Percentiles rank a stretch among this genome's conserved stretches.
Conservation (phyloP, 441 rosid species). For the Lepidium campestre region DNA sequence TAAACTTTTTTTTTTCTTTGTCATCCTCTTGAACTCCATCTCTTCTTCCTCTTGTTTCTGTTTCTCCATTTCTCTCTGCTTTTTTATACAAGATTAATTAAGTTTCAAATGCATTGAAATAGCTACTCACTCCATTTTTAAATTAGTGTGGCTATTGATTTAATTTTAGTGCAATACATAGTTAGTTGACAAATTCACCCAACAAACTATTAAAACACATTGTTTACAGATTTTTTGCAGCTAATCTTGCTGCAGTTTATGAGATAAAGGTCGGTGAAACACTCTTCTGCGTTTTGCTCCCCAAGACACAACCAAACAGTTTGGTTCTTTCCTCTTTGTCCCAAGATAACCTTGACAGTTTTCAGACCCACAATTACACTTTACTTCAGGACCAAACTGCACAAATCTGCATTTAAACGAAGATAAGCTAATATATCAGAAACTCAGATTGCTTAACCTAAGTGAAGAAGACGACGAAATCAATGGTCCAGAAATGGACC, state of each 20-base stretch:
- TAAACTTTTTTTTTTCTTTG: too few relatives aligned
- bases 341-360: constrained; percentile 85
- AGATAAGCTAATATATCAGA: not conserved
- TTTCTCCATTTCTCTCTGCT: too few relatives aligned
- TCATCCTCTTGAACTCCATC: too few relatives aligned
- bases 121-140: too few relatives aligned
- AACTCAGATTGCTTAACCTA: not conserved
- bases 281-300: constrained; percentile 81
- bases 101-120: too few relatives aligned
- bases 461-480: not conserved
- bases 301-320: constrained; percentile 52
- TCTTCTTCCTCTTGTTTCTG: too few relatives aligned
- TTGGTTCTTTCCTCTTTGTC: constrained; percentile 54
- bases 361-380: constrained; percentile 69
- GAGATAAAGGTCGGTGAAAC: constrained; percentile 2
- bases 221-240: not conserved
- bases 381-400: constrained; percentile 88
- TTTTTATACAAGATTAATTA: too few relatives aligned
- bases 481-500: constrained; percentile 33
- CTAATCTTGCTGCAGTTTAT: constrained; percentile 10
- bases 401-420: constrained; percentile 55
- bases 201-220: not conserved
- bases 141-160: too few relatives aligned
- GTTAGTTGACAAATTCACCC: too few relatives aligned
- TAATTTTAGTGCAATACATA: too few relatives aligned